A percentile compares a stretch with the other conserved stretches of the same genome.
Conservation (phyloP, 768 basidiomycete genomes). For the Suillus luteus region DNA sequence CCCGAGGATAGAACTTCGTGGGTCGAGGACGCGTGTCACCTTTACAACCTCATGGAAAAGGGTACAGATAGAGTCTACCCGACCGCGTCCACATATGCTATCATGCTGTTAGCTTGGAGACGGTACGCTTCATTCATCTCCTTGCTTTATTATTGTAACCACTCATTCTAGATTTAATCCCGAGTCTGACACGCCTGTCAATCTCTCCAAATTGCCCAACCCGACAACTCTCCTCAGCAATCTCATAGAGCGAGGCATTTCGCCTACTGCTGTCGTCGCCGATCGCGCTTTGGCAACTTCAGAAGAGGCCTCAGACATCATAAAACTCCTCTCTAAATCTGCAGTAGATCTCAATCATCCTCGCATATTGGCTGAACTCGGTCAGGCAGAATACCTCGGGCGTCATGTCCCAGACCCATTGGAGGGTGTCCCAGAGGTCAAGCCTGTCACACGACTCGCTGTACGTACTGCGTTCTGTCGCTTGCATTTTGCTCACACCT, state of each 20-base stretch:
- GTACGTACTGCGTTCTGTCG: slow-evolving; percentile 27
- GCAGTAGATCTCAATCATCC: slow-evolving; percentile 58
- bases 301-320: slow-evolving; percentile 55
- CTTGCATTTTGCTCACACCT: not conserved
- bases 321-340: slow-evolving; percentile 57
- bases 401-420: slow-evolving; percentile 43
- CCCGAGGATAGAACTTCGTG: slow-evolving; percentile 49
- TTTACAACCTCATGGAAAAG: slow-evolving; percentile 60
- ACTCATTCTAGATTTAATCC: slow-evolving; percentile 39
- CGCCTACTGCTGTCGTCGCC: slow-evolving; percentile 53
- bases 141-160: slow-evolving; percentile 17
- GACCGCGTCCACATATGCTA: slow-evolving; percentile 62
- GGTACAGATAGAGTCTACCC: slow-evolving; percentile 50
- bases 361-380: slow-evolving; percentile 55
- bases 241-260: slow-evolving; percentile 51
- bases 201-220: slow-evolving; percentile 18
- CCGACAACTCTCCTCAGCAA: slow-evolving; percentile 42
- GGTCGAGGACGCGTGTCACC: slow-evolving; percentile 60
- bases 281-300: slow-evolving; percentile 57
- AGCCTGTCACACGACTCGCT: slow-evolving; percentile 55
- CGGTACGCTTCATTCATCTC: slow-evolving; percentile 41
- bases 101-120: slow-evolving; percentile 62
- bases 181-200: slow-evolving; percentile 29
- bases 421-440: slow-evolving; percentile 57
- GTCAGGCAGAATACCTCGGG: slow-evolving; percentile 52